Percentiles rank a stretch among this genome's conserved stretches.
Evolutionary conservation across 768 basidiomycete genomes (phyloP).

Genomic region (Mycena capillaripes): DNA sequence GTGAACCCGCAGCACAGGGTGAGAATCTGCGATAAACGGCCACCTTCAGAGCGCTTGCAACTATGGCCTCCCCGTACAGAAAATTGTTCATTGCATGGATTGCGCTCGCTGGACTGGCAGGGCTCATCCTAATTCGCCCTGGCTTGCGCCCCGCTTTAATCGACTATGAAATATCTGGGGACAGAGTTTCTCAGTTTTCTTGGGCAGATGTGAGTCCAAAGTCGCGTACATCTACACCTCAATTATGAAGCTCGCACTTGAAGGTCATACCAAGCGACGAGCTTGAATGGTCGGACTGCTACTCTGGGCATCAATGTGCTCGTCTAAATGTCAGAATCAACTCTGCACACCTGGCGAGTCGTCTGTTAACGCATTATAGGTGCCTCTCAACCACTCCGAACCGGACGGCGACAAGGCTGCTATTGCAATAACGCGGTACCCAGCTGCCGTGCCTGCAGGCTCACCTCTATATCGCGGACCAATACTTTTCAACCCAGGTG

Average conservation of each 20-base stretch:
- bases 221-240: no score
- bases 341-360: not conserved
- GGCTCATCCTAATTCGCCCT: not conserved
- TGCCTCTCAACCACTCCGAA: conserved; percentile 61
- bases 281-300: conserved; percentile 46
- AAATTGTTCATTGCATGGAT: not conserved
- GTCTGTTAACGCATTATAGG: conserved; percentile 44
- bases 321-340: conserved; percentile 32
- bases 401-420: conserved; percentile 52
- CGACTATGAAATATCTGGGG: not conserved
- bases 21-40: no score
- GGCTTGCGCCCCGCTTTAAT: not conserved
- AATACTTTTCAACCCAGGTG: conserved; percentile 25
- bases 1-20: no score
- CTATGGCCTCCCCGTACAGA: not conserved
- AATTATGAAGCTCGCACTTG: not conserved
- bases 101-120: not conserved
- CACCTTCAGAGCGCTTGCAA: no score
- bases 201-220: not conserved
- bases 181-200: not conserved
- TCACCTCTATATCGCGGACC: conserved; percentile 40
- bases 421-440: conserved; percentile 59
- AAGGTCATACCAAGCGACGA: conserved; percentile 39
- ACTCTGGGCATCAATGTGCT: conserved; percentile 40
- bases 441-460: conserved; percentile 45